Base-by-base conservation (phyloP, 2,329 filamentous ascomycete species). In the Aspergillus costaricaensis region DNA sequence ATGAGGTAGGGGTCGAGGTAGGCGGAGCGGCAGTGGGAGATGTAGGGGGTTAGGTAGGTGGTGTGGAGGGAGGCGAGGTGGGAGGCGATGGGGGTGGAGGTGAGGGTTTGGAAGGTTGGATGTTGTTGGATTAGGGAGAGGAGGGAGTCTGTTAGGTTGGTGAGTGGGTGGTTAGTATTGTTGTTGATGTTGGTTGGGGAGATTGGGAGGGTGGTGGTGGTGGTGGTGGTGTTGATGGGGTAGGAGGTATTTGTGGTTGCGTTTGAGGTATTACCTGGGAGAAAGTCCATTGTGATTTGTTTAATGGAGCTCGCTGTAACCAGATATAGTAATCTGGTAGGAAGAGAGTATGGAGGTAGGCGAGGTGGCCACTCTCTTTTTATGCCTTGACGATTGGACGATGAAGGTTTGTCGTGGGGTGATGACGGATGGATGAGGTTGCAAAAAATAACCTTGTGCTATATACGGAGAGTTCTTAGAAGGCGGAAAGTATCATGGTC, bases 1-100 rank as follows among this genome's bases (percentile, higher is more conserved):
- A 65, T 58, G 55, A 75, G 65, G 55, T 69, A 62, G 27, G 63
- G 65, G 17, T 65, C 59, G 7, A 65, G 49, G 56, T 65, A 65
- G 48, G 62, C 49, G 38, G 58, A 8, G 50, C 55, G 61, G 36
- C 59, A 17, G 23, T 63, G 54, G 36, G 54, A 32, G 43, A 67
- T 49, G n/a, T 55, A 58, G 21, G 55, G 61, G 19, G 57, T 47
- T 14, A 65, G 55, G 23, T 62, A 62, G 47, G 61, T 60, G 0
- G 62, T 36, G 52, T 64, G 59, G 14, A 64, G 57, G 19, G 59
- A 38, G 15, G 57, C 57, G 54, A 62, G 47, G 49, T 64, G 60
- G 10, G 64, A 53, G 32, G 60, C 52, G 25, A 65, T 19, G 15
- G 62, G 58, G 39, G 65, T 62, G n/a, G 60, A 57, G 48, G 64